Percentiles rank a stretch among this genome's conserved stretches.
Evolutionary conservation across 1,284 basidiomycete species (phyloP).

Genomic region (Volvariella surrecta): DNA sequence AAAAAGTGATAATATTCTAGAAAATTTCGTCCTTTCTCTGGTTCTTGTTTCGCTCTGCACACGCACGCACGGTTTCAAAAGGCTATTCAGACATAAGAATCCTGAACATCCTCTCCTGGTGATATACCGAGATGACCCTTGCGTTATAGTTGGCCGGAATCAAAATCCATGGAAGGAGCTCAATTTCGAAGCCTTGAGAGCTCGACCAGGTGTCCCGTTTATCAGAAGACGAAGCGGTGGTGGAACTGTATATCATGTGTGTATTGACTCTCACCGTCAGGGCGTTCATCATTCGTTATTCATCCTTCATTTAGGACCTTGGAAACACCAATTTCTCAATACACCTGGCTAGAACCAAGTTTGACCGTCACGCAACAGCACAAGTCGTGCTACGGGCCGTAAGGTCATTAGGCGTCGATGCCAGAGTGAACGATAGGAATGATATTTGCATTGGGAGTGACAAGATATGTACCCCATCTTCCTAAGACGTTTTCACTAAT

Average conservation of each 20-base stretch:
- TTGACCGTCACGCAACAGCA: conserved; percentile 78
- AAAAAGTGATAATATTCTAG: conserved; percentile 1
- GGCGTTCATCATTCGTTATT: no score
- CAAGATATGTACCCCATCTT: conserved; percentile 62
- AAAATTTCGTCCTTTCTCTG: neutral
- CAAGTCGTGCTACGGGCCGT: conserved; percentile 77
- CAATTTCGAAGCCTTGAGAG: conserved; percentile 37
- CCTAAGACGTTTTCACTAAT: neutral
- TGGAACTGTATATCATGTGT: conserved; percentile 98
- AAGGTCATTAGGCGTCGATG: conserved; percentile 63
- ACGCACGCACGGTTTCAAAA: conserved; percentile 20
- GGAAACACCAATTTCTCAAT: conserved; percentile 99
- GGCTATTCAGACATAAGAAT: conserved; percentile 78
- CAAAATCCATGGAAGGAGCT: conserved; percentile 99
- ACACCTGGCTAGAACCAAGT: conserved; percentile 75
- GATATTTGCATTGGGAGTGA: conserved; percentile 79
- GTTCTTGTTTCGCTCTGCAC: neutral
- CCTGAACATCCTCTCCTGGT: conserved; percentile 68
- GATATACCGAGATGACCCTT: conserved; percentile 84
- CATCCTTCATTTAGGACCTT: conserved; percentile 55
- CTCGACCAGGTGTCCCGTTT: conserved; percentile 53
- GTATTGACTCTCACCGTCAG: no score
- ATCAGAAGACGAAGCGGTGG: conserved; percentile 89
- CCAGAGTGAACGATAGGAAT: conserved; percentile 82
- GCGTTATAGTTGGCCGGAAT: conserved; percentile 92